Conservation (phyloP, 2,329 filamentous ascomycete species). For the Colletotrichum karsti region DNA sequence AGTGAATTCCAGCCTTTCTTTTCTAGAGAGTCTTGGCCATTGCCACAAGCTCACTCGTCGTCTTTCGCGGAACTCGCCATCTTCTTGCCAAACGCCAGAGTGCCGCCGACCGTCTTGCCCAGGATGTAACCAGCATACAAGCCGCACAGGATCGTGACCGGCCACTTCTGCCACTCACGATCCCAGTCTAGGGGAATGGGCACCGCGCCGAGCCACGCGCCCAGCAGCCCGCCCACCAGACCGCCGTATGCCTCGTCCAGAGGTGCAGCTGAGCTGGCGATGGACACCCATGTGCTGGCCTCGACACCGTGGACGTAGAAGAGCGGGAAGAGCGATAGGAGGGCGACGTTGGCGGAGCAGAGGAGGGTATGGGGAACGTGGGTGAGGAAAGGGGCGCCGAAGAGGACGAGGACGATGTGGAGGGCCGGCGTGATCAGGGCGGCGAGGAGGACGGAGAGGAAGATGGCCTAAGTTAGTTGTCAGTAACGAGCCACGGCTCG, state of each 20-base stretch:
- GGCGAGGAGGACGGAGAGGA: constrained; percentile 66
- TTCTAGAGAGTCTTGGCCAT: background rate
- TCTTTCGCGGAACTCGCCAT: constrained; percentile 36
- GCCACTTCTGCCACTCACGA: constrained; percentile 98
- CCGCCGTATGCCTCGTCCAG: constrained; percentile 88
- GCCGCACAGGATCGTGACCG: constrained; percentile 87
- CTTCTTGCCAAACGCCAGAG: constrained; percentile 55
- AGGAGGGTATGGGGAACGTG: constrained; percentile 82
- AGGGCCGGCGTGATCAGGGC: constrained; percentile 73
- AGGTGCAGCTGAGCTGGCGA: constrained; percentile 73
- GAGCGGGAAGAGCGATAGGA: constrained; percentile 81
- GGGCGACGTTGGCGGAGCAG: constrained; percentile 81
- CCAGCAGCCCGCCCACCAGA: constrained; percentile 78
- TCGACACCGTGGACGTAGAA: constrained; percentile 89
- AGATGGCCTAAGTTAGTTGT: constrained; percentile 44
- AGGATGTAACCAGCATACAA: constrained; percentile 81
- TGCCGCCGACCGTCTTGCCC: constrained; percentile 71
- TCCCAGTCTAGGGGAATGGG: constrained; percentile 99
- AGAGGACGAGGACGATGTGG: constrained; percentile 77
- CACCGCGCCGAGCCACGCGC: constrained; percentile 92
- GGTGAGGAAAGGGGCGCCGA: constrained; percentile 89
- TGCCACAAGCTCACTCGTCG: background rate
- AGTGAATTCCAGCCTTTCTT: background rate
- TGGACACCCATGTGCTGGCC: constrained; percentile 72
- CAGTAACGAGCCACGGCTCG: background rate